These are phyloP conservation scores for Aristolochia californica DNA, from an alignment of 164 flowering plant genomes.

Conservation along the genomic window DNA sequence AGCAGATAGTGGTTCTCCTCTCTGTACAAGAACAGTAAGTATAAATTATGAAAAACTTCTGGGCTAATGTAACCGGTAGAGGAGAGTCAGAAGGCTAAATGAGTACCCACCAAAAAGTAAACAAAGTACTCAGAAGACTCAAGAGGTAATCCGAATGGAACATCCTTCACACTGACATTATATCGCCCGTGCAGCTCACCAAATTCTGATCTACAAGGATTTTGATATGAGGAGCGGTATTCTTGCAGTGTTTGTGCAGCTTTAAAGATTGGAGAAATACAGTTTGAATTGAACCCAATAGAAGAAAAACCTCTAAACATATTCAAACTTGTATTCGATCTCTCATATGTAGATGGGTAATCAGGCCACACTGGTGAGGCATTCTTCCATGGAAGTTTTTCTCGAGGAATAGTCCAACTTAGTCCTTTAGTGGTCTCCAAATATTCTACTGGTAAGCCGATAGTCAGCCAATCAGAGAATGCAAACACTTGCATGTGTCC, in stretches of 20 bases:
- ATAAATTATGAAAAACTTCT: not conserved
- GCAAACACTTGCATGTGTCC: constrained; percentile 55
- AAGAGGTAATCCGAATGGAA: constrained; percentile 32
- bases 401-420: constrained; percentile 51
- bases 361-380: constrained; percentile 16
- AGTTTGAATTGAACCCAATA: no score
- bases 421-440: constrained; percentile 54
- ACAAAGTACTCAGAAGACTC: constrained; percentile 33
- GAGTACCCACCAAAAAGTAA: constrained; percentile 44
- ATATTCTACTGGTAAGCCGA: constrained; percentile 30
- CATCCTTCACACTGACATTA: constrained; percentile 17
- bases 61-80: not conserved
- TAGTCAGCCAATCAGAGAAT: constrained; percentile 39
- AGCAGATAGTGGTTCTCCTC: constrained; percentile 46
- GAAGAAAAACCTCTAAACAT: no score
- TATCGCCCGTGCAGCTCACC: constrained; percentile 11
- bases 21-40: constrained; percentile 22
- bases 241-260: no score
- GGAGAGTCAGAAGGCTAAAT: no score
- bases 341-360: constrained; percentile 10
- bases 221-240: not conserved
- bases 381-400: constrained; percentile 48
- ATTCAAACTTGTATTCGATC: no score
- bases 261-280: no score
- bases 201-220: constrained; percentile 9